These are phyloP conservation scores for Fusarium sarcochroum DNA, from an alignment of 2,329 filamentous ascomycete species.

Conservation along the genomic window DNA sequence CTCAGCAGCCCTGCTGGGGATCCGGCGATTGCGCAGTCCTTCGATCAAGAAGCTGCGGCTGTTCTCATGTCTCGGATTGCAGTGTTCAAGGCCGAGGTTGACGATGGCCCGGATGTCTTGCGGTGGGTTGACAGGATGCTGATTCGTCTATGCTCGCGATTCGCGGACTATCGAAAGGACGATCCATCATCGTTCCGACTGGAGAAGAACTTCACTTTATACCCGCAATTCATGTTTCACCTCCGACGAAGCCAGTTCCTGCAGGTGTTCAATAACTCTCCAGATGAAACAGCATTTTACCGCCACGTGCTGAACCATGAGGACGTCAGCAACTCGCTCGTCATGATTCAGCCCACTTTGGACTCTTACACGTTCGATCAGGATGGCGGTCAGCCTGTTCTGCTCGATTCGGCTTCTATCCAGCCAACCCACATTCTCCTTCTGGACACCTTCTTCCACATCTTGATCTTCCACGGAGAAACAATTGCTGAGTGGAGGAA, in stretches of 20 bases:
- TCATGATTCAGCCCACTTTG: conserved; percentile 99
- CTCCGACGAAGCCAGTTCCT: conserved; percentile 96
- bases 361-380: conserved; percentile 98
- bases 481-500: conserved; percentile 99
- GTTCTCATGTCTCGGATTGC: conserved; percentile 99
- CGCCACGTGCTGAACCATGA: conserved; percentile 97
- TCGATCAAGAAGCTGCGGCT: conserved; percentile 97
- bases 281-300: conserved; percentile 99
- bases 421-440: conserved; percentile 94
- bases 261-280: conserved; percentile 99
- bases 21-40: conserved; percentile 94
- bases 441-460: conserved; percentile 99
- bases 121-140: conserved; percentile 99
- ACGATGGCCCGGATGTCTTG: conserved; percentile 97
- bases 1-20: conserved; percentile 95
- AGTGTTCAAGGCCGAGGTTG: conserved; percentile 98
- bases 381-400: conserved; percentile 91
- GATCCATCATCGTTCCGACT: conserved; percentile 96
- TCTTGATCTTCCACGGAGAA: conserved; percentile 98
- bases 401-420: conserved; percentile 96
- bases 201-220: conserved; percentile 99
- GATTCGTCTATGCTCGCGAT: conserved; percentile 94
- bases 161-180: conserved; percentile 98
- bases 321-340: conserved; percentile 93
- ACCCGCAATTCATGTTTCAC: conserved; percentile 99